phyloP scores from a whole-genome alignment of 129 eudicot species.

The Artemisia annua region DNA sequence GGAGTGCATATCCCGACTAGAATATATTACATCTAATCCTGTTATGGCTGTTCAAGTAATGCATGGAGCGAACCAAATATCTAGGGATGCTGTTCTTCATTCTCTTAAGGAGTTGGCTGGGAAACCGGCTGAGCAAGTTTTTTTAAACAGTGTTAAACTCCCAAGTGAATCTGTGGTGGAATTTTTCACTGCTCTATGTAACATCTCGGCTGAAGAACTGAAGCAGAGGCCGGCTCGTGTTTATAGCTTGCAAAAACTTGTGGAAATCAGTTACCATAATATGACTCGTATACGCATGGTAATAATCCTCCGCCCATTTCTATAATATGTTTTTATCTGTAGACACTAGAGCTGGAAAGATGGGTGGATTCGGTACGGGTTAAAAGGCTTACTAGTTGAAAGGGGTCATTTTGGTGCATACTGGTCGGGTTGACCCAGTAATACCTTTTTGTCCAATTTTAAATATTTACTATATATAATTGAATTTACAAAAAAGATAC shows the following conservation, averaged over 20 bases:
- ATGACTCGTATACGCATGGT: constrained; percentile 99
- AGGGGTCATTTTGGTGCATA: not conserved
- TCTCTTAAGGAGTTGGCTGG: constrained; percentile 86
- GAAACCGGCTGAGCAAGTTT: constrained; percentile 81
- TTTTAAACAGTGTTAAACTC: constrained; percentile 72
- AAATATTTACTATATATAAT: not conserved
- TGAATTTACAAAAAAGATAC: not conserved
- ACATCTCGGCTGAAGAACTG: constrained; percentile 77
- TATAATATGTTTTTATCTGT: no score
- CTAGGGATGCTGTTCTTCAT: constrained; percentile 72
- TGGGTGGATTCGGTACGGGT: not conserved
- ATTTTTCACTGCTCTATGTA: constrained; percentile 82
- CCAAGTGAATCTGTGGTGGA: constrained; percentile 92
- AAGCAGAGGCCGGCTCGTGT: constrained; percentile 84
- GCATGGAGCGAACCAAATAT: constrained; percentile 82
- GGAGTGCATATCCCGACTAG: constrained; percentile 90
- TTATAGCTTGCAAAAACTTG: constrained; percentile 90
- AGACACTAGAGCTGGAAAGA: not conserved
- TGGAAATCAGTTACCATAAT: constrained; percentile 88
- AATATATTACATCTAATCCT: constrained; percentile 63
- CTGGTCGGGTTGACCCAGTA: not conserved
- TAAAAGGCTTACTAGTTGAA: not conserved
- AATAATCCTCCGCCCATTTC: constrained; percentile 29
- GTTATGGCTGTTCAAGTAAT: constrained; percentile 64
- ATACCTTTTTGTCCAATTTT: not conserved